These are phyloP conservation scores for Tausonia pullulans DNA, from an alignment of 1,284 basidiomycete genomes.

Conservation along the genomic window DNA sequence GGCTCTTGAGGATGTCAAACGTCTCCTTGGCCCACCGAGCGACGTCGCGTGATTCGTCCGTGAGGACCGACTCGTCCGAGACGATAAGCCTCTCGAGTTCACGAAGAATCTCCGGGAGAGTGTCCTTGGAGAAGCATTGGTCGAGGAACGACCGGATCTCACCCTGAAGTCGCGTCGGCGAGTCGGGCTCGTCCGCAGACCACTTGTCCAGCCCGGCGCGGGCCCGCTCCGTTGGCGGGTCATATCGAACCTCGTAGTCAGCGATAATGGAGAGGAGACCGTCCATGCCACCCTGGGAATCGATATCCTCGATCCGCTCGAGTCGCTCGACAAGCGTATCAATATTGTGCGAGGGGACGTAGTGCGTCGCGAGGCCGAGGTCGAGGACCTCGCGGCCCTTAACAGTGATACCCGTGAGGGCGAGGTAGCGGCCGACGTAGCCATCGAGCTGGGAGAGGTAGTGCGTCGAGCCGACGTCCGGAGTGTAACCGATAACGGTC, in stretches of 20 bases:
- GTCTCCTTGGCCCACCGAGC: constrained; percentile 64
- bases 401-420: constrained; percentile 67
- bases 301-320: constrained; percentile 51
- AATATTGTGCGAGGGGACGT: constrained; percentile 49
- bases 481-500: constrained; percentile 61
- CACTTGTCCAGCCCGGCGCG: constrained; percentile 2
- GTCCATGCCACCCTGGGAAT: constrained; percentile 37
- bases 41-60: constrained; percentile 37
- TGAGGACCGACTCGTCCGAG: neutral
- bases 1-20: constrained; percentile 48
- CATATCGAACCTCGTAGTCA: constrained; percentile 7
- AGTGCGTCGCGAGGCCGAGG: constrained; percentile 84
- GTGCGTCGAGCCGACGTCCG: constrained; percentile 72
- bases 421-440: constrained; percentile 81
- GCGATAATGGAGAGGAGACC: constrained; percentile 11
- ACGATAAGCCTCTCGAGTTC: constrained; percentile 37
- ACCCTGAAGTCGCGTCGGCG: constrained; percentile 48
- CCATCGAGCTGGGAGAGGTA: constrained; percentile 87
- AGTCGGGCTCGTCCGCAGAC: constrained; percentile 45
- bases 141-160: constrained; percentile 63
- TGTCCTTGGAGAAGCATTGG: constrained; percentile 55
- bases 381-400: constrained; percentile 72
- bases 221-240: neutral
- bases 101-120: constrained; percentile 57
- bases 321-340: constrained; percentile 47